Percentiles rank a stretch among this genome's conserved stretches.
phyloP scores from a whole-genome alignment of 768 basidiomycete genomes.

The Serendipita sp. region DNA sequence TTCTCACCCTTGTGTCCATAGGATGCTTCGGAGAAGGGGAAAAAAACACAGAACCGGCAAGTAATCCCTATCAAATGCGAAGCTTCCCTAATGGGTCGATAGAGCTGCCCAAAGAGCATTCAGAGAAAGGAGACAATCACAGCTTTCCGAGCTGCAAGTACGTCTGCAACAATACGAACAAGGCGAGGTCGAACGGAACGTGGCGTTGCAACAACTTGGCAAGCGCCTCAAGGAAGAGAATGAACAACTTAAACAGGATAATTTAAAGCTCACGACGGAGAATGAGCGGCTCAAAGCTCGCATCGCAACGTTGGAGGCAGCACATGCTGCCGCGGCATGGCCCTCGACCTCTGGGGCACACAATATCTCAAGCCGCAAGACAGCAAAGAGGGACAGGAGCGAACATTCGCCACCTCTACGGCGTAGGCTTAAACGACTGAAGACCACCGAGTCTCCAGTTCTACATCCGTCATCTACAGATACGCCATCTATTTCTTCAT shows the following conservation, averaged over 20 bases:
- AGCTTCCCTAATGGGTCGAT: slow-evolving; percentile 7
- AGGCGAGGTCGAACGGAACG: slow-evolving; percentile 77
- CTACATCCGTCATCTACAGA: not conserved
- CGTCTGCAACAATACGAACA: slow-evolving; percentile 74
- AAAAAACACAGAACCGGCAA: slow-evolving; percentile 64
- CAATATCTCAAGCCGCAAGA: not conserved
- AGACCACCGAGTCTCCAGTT: not conserved
- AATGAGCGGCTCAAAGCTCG: slow-evolving; percentile 7
- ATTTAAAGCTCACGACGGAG: slow-evolving; percentile 34
- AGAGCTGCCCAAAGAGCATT: slow-evolving; percentile 84
- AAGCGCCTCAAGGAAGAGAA: slow-evolving; percentile 81
- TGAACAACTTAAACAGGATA: slow-evolving; percentile 53
- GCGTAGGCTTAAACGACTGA: slow-evolving; percentile 10
- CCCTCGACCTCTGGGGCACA: not conserved
- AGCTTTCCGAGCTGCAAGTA: slow-evolving; percentile 74
- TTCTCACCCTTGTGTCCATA: not conserved
- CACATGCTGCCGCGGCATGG: not conserved
- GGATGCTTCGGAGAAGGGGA: slow-evolving; percentile 26
- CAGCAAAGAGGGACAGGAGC: slow-evolving; percentile 15
- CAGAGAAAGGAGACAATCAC: slow-evolving; percentile 75
- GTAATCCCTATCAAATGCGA: slow-evolving; percentile 9
- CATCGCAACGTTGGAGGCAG: not conserved
- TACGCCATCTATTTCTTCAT: slow-evolving; percentile 33
- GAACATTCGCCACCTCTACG: slow-evolving; percentile 21
- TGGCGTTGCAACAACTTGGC: slow-evolving; percentile 66